These are phyloP conservation scores for Phanerochaete sordida DNA, from an alignment of 768 basidiomycete genomes.

Conservation along the genomic window DNA sequence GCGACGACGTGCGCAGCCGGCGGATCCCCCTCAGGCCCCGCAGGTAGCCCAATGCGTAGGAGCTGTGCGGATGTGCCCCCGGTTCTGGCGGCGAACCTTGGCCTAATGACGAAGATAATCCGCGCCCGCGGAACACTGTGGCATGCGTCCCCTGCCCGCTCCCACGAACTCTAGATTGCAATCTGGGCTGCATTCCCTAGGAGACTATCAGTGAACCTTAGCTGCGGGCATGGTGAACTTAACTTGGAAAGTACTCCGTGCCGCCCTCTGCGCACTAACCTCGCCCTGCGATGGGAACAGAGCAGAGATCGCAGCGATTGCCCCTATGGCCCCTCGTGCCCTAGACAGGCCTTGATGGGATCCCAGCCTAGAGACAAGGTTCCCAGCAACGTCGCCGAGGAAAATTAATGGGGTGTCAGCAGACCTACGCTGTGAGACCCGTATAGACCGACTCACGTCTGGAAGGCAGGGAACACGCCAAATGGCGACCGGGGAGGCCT, in stretches of 20 bases:
- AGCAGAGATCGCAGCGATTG: neutral
- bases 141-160: neutral
- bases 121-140: neutral
- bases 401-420: neutral
- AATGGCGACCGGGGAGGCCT: no score
- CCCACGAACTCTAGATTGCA: neutral
- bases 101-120: neutral
- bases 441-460: neutral
- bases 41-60: neutral
- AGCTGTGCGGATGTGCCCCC: neutral
- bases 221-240: neutral
- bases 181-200: neutral
- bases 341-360: neutral
- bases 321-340: neutral
- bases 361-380: neutral
- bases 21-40: neutral
- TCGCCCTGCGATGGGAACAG: neutral
- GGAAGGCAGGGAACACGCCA: neutral
- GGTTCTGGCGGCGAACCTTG: neutral
- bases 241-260: neutral
- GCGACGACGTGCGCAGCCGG: neutral
- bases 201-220: neutral
- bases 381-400: neutral
- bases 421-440: neutral
- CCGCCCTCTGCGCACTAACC: neutral